These are phyloP conservation scores for Aspergillus neotritici DNA, from an alignment of 2,329 filamentous ascomycete species.

Conservation along the genomic window DNA sequence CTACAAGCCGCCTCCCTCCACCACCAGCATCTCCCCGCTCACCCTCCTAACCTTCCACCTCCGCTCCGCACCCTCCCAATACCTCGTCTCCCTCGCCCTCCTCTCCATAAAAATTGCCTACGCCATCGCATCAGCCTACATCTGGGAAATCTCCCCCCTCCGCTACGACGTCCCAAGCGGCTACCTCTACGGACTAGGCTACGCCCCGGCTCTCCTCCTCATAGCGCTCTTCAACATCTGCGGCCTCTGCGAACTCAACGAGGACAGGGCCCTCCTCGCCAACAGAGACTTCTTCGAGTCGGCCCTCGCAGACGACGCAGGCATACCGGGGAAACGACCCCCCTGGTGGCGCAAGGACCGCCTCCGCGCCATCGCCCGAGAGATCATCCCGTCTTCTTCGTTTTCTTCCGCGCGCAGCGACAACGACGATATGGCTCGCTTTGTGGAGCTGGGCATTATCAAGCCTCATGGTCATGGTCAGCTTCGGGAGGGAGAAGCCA, in stretches of 20 bases:
- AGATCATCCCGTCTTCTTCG: not conserved
- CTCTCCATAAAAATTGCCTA: constrained; percentile 53
- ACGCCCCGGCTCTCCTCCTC: constrained; percentile 52
- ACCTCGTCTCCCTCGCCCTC: constrained; percentile 52
- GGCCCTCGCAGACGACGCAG: constrained; percentile 5
- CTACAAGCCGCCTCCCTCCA: constrained; percentile 57
- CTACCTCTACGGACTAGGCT: constrained; percentile 60
- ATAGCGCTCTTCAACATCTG: constrained; percentile 36
- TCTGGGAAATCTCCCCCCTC: constrained; percentile 55
- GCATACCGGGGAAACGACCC: constrained; percentile 3
- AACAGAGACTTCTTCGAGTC: constrained; percentile 44
- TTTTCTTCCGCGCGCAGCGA: constrained; percentile 1
- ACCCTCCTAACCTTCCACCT: constrained; percentile 51
- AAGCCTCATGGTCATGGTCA: too few relatives aligned
- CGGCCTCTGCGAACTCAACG: constrained; percentile 62
- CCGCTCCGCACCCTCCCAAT: constrained; percentile 52
- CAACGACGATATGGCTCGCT: constrained; percentile 3
- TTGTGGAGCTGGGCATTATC: constrained; percentile 13
- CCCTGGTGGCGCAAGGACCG: constrained; percentile 10
- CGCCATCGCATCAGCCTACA: constrained; percentile 54
- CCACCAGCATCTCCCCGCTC: constrained; percentile 48
- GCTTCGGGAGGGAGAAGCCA: too few relatives aligned
- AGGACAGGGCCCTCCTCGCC: constrained; percentile 62
- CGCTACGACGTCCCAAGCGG: constrained; percentile 49
- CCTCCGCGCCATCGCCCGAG: constrained; percentile 4